A percentile compares a stretch with the other conserved stretches of the same genome.
These are phyloP conservation scores for Lasiodiplodia gonubiensis DNA, from an alignment of 2,329 filamentous ascomycete genomes.

Conservation along the genomic window DNA sequence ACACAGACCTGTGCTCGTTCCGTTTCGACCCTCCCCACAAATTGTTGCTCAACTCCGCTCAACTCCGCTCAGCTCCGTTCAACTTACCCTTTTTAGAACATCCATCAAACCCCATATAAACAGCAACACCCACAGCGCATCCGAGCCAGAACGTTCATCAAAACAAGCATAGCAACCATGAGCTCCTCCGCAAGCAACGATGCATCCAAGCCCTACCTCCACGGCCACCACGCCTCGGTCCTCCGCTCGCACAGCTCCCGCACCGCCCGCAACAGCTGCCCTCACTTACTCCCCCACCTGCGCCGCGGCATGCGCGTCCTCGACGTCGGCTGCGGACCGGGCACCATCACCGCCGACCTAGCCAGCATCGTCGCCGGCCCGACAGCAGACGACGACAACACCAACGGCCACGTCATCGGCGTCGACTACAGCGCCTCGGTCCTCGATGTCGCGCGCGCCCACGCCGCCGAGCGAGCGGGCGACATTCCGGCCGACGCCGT, in stretches of 20 bases:
- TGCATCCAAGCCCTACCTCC: conserved; percentile 40
- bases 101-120: background rate
- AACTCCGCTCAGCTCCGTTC: background rate
- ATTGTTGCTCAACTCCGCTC: background rate
- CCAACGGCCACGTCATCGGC: conserved; percentile 52
- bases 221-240: conserved; percentile 46
- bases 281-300: conserved; percentile 44
- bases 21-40: background rate
- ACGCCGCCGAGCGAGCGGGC: conserved; percentile 46
- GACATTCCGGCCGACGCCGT: too few relatives aligned
- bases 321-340: conserved; percentile 56
- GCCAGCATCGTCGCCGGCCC: conserved; percentile 48
- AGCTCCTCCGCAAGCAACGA: background rate
- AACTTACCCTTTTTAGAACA: background rate
- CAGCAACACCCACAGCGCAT: too few relatives aligned
- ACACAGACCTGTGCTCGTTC: too few relatives aligned
- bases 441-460: conserved; percentile 46
- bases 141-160: background rate
- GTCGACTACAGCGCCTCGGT: conserved; percentile 54
- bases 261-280: conserved; percentile 53
- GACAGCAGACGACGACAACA: too few relatives aligned
- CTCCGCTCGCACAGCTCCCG: conserved; percentile 53
- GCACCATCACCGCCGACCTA: conserved; percentile 55
- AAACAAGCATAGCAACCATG: background rate
- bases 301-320: conserved; percentile 46